Evolutionary conservation across 2,329 filamentous ascomycete genomes (phyloP).

Genomic region (Ascochyta lentis): DNA sequence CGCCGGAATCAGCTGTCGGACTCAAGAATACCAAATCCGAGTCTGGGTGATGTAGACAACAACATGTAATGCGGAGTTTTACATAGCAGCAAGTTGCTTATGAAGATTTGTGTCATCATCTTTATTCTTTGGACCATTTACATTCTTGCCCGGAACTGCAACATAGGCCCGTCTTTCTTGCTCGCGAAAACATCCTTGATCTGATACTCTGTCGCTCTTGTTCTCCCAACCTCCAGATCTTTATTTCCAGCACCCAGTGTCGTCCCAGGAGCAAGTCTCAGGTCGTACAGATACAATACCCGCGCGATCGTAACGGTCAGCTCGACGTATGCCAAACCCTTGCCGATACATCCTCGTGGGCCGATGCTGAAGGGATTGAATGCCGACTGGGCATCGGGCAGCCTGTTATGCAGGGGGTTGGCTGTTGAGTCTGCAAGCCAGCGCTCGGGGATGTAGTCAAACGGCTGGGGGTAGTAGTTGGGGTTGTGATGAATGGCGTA

Average conservation of each 20-base stretch:
- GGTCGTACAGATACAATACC: conserved; percentile 67
- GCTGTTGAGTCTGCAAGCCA: conserved; percentile 43
- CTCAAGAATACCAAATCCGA: not conserved
- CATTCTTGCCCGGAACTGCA: conserved; percentile 57
- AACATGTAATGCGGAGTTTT: not conserved
- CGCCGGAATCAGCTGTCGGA: conserved; percentile 1
- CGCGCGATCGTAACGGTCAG: conserved; percentile 69
- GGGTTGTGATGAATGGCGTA: conserved; percentile 50
- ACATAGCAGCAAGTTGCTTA: not conserved
- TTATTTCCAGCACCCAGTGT: conserved; percentile 39
- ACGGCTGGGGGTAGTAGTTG: conserved; percentile 48
- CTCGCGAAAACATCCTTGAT: conserved; percentile 76
- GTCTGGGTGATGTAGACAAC: too few species aligned
- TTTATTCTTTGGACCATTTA: not conserved
- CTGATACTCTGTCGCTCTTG: conserved; percentile 66
- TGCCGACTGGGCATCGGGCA: conserved; percentile 63
- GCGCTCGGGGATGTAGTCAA: conserved; percentile 47
- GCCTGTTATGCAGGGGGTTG: conserved; percentile 39
- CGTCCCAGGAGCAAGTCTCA: conserved; percentile 50
- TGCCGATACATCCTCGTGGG: conserved; percentile 74
- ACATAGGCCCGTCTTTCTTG: conserved; percentile 72
- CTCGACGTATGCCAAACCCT: conserved; percentile 72
- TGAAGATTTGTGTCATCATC: not conserved
- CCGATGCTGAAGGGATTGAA: conserved; percentile 79
- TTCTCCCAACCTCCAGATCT: conserved; percentile 43